Evolutionary conservation across 495 filamentous ascomycete species (phyloP), one percentile per base, ranked within the genome.

Genomic region (Xylona heveae): DNA sequence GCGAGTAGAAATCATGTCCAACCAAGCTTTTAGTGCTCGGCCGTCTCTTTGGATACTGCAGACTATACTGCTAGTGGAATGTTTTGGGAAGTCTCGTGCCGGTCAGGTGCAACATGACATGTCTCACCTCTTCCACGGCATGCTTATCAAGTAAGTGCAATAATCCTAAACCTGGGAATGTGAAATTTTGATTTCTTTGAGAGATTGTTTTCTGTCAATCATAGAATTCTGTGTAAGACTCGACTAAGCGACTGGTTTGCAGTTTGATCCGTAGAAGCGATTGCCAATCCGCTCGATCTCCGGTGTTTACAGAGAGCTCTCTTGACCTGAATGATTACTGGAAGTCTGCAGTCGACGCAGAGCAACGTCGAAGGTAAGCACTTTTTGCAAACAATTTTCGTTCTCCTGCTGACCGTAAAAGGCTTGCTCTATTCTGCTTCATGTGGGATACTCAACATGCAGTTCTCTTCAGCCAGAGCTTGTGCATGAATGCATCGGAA

Each of bases 371-470:
- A 44, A 52, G 62, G 54, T 53, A 26, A 21, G 42, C 35, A 14
- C 3, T 16, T 7, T 24, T 31, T n/a, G 26, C 15, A n/a, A 10
- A 5, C 3, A 25, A 18, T 9, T 19, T 3, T 1, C 7, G 21
- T 31, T 6, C 13, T 30, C 3, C 18, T 28, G 21, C 16, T 32
- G 22, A 34, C 25, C 19, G 35, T 36, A 29, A 22, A 34, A 58
- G 55, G 17, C 44, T 68, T 5, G 57, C 59, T 0, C 52, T 68
- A 30, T 51, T 63, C 19, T 66, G 60, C 35, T 71, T 69, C 37
- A 65, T 69, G 56, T 67, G 62, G 64, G 64, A 67, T 35, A 62
- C 58, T 0, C 61, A 66, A 39, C 62, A 65, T 36, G 61, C 63
- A 1, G 60, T 65, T 0, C 47, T 68, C 3, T 67, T 66, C 42